Percentiles rank a stretch among this genome's conserved stretches.
Conservation (phyloP, 2,329 filamentous ascomycete species). For the Venturia pyrina region DNA sequence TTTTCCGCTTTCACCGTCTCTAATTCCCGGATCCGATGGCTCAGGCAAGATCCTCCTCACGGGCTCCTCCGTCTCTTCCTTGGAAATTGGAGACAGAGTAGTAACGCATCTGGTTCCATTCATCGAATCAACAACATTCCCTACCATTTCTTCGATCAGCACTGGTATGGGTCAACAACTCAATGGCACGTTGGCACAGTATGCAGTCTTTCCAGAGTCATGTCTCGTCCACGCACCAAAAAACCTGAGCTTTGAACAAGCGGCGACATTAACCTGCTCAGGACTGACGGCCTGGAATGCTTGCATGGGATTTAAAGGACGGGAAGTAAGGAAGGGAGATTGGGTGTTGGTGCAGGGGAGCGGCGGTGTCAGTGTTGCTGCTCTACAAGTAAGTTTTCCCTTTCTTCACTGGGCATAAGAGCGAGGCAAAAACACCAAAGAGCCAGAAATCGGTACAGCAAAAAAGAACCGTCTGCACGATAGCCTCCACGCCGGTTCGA, state of each 20-base stretch:
- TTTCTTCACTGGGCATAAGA: slow-evolving; percentile 11
- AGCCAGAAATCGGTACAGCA: neutral
- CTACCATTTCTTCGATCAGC: slow-evolving; percentile 28
- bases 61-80: slow-evolving; percentile 46
- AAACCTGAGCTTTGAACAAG: slow-evolving; percentile 37
- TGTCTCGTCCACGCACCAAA: slow-evolving; percentile 57
- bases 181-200: slow-evolving; percentile 58
- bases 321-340: slow-evolving; percentile 27
- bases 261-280: slow-evolving; percentile 37
- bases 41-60: slow-evolving; percentile 42
- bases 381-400: slow-evolving; percentile 40
- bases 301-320: slow-evolving; percentile 38
- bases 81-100: slow-evolving; percentile 49
- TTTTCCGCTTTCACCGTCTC: slow-evolving; percentile 11
- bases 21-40: slow-evolving; percentile 41
- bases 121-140: slow-evolving; percentile 28
- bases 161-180: slow-evolving; percentile 59
- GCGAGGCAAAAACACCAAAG: neutral
- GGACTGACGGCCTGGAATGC: slow-evolving; percentile 42
- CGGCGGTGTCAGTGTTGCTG: slow-evolving; percentile 58
- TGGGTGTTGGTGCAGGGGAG: slow-evolving; percentile 58
- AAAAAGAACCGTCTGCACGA: neutral
- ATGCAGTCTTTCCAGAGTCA: slow-evolving; percentile 55
- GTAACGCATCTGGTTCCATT: slow-evolving; percentile 39
- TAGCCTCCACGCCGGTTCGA: neutral